Base-by-base conservation (phyloP, 768 basidiomycete species). In the Collybia sordida region DNA sequence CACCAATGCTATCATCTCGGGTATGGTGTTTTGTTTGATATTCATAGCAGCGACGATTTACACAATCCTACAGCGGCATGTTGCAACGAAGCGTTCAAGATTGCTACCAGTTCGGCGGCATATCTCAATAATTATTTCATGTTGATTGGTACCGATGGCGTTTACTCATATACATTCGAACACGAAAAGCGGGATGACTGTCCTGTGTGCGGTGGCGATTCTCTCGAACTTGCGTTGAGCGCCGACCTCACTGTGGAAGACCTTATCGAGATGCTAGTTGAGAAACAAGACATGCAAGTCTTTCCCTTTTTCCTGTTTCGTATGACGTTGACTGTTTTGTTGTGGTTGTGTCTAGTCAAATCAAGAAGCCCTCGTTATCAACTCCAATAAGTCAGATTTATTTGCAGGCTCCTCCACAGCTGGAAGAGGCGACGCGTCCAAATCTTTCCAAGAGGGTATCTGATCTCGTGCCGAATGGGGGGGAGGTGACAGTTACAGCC, bases 11-110 rank as follows among this genome's bases (percentile, higher is more conserved):
- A 95, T 98, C 65, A 94, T 99, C 51, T 91, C 97, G 42, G 94
- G 93, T 90, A 56, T 36, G 78, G 46, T 5, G 51, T 49, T 25
- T 18, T 17, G 42, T 42, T 1, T 19, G 7, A 31, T 28, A 14
- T 38, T 11, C 18, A 50, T 19, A 8, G 18, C 0, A 34, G 28
- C 9, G 12, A 23, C 28, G 21, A 28, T 38, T 54, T 6, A 64
- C 27, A 22, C 9, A 28, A 2, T 47, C 41, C n/a, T 28, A 21
- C 53, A 90, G 96, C 96, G 34, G 90, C 95, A 2, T 98, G 96
- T 71, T 98, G 96, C 63, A 98, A 97, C 60, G 97, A 99, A 69
- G 97, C 97, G 14, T 96, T 99, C 78, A 99, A 99, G 71, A 93
- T 99, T 51, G 95, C 93, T 19, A 98, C 97, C 0, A 91, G 86